Base-by-base conservation (phyloP, 345 rosid genomes). In the Pistacia atlantica region DNA sequence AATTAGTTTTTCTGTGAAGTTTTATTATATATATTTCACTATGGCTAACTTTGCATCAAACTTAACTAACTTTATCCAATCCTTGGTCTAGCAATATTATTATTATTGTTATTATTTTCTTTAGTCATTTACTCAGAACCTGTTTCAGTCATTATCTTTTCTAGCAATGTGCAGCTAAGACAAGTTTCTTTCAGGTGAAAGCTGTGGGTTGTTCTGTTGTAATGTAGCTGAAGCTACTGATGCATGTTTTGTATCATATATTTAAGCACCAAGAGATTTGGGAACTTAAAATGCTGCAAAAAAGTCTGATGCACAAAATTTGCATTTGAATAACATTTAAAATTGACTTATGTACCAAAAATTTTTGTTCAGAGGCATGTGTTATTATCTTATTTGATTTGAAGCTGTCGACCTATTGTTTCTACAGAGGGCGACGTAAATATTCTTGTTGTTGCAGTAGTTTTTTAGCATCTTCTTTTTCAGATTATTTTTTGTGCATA, bases 201-300 rank as follows among this genome's bases (percentile, higher is more conserved):
- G 20, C 61, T 65, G 11, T 70, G 13, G 56, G 69, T 57, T 22
- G 46, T 67, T 45, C 33, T 76, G 58, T 35, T 67, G 49, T 38
- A 22, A 11, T 67, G 69, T 68, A 37, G 69, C 45, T 71, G 76
- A 71, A 61, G 76, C 67, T 9, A 18, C 33, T 71, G 69, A 69
- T 68, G 46, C 11, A 18, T 62, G 77, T 17, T 25, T 37, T 58
- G 35, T 33, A 69, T 45, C 3, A 13, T 42, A 62, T 52, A 66
- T 38, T 20, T 37, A 62, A 72, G 14, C 67, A 64, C 35, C 63
- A 55, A 46, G 18, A 18, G 28, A 52, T 6, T 51, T 59, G 57
- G 45, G 48, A 55, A 78, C 28, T 25, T 58, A 42, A 49, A 20
- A 60, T 22, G 42, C 45, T 28, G 45, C 45, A 5, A 25, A 18